Evolutionary conservation across 345 rosid species (phyloP).

Genomic region (Citrus medica): DNA sequence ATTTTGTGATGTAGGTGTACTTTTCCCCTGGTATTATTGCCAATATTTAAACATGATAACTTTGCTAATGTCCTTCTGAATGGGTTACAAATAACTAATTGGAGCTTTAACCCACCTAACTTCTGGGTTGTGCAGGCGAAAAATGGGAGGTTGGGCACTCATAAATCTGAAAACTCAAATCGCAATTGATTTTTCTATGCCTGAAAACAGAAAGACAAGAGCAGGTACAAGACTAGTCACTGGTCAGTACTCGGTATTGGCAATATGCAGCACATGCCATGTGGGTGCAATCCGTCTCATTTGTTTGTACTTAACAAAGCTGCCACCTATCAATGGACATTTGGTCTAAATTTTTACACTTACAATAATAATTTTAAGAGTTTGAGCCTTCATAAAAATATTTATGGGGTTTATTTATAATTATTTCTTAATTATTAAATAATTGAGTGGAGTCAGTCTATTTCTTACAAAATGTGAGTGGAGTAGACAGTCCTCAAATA

Average conservation of each 20-base stretch:
- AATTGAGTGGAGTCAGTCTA: too few relatives aligned
- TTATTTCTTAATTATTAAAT: too few relatives aligned
- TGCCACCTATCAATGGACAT: not conserved
- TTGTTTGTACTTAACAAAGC: not conserved
- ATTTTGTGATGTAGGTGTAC: too few relatives aligned
- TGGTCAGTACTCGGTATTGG: not conserved
- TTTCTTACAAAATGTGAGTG: too few relatives aligned
- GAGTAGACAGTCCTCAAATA: too few relatives aligned
- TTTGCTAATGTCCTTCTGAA: not conserved
- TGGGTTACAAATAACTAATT: too few relatives aligned
- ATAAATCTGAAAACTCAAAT: not conserved
- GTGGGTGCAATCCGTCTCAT: conserved; percentile 2
- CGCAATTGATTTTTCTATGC: not conserved
- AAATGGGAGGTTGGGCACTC: not conserved
- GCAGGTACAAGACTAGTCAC: not conserved
- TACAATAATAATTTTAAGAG: too few relatives aligned
- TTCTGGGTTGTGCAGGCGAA: not conserved
- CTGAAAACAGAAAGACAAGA: not conserved
- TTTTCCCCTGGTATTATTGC: too few relatives aligned
- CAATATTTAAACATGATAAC: too few relatives aligned
- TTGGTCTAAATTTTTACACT: too few relatives aligned
- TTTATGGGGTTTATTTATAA: too few relatives aligned
- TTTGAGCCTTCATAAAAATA: too few relatives aligned
- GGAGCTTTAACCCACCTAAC: not conserved
- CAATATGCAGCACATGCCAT: not conserved